These are phyloP conservation scores for Termitomyces sp. DNA, from an alignment of 768 basidiomycete genomes.

Conservation along the genomic window DNA sequence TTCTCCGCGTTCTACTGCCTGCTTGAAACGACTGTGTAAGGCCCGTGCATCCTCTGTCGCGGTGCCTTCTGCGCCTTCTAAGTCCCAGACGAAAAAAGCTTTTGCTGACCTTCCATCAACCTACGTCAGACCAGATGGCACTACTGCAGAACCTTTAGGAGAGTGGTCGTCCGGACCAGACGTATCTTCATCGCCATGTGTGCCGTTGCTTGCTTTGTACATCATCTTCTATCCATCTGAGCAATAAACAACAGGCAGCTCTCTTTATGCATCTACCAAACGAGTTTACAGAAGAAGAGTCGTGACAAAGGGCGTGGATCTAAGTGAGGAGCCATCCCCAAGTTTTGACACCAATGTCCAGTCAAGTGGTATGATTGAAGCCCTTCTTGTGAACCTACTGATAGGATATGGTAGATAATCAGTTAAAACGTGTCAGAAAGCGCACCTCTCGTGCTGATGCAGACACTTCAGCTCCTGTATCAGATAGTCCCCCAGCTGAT, in stretches of 20 bases:
- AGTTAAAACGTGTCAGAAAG: constrained; percentile 7
- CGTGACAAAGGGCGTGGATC: background rate
- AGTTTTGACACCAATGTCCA: background rate
- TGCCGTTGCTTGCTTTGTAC: background rate
- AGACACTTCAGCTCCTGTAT: background rate
- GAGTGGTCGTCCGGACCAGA: constrained; percentile 33
- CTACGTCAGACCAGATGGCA: constrained; percentile 39
- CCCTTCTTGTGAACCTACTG: background rate
- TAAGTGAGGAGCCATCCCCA: background rate
- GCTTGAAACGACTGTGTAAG: background rate
- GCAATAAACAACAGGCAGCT: background rate
- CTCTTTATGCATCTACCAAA: background rate
- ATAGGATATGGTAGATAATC: background rate
- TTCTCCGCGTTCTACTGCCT: background rate
- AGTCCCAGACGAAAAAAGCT: constrained; percentile 41
- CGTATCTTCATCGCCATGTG: background rate
- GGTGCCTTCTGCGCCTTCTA: background rate
- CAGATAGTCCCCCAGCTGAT: background rate
- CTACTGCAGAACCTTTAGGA: constrained; percentile 33
- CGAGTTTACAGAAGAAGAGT: constrained; percentile 1
- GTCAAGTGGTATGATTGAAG: background rate
- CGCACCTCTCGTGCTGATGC: background rate
- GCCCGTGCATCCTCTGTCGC: constrained; percentile 4
- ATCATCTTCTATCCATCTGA: background rate
- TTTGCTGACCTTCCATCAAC: constrained; percentile 53